Evolutionary conservation across 2,329 filamentous ascomycete species (phyloP), one percentile per base, ranked within the genome.

Genomic region (Pseudocercospora ulei): DNA sequence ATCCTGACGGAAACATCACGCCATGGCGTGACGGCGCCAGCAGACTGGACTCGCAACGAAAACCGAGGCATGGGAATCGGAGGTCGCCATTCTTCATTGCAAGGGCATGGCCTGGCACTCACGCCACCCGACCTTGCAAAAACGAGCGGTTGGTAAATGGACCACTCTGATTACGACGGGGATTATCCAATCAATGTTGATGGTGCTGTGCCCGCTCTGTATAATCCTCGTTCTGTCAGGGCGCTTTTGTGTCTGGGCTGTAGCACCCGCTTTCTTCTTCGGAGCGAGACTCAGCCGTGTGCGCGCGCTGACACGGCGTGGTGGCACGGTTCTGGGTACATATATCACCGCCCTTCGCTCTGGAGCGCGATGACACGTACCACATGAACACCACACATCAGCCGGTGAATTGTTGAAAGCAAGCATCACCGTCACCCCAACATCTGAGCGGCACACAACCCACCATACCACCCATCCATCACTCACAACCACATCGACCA

Each of bases 261-360:
- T 36, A 29, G 29, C 25, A 26, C 41, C 35, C 29, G 41, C 18
- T 29, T 7, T 24, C 24, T 24, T 16, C 39, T 30, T 24, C 40
- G 35, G 25, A 26, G 41, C 30, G 41, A 43, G 41, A 39, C 41
- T 43, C 24, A 30, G 30, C 24, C 18, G 22, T 25, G 35, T 25
- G 18, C 23, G 23, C 29, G 18, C 23, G 23, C 25, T 8, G 16
- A 19, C n/a, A 33, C 22, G 13, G 40, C 18, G 25, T 36, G 18
- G 31, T 43, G 36, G 22, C 25, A 44, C 37, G 26, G 31, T 31
- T n/a, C 26, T 33, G 31, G 29, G 27, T 31, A 44, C 41, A 39
- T 44, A 44, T 44, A 44, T 44, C 19, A 23, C 27, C 36, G 36
- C 39, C 31, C 36, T 44, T 43, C 26, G 41, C 36, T 43, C 30